phyloP scores from a whole-genome alignment of 2,329 filamentous ascomycete genomes.

The Polytolypa hystricis region DNA sequence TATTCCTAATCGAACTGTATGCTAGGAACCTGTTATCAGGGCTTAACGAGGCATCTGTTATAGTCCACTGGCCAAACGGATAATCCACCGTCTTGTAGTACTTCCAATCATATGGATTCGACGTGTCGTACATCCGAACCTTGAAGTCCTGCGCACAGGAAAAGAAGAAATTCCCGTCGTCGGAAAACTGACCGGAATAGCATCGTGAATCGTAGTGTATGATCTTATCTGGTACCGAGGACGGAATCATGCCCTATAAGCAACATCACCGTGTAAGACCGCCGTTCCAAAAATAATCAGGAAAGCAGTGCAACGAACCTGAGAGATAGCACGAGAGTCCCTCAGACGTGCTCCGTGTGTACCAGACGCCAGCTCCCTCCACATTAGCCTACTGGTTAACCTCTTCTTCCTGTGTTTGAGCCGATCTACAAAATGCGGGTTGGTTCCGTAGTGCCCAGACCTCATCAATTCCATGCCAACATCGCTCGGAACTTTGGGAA shows the following conservation, averaged over 20 bases:
- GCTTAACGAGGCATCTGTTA: constrained; percentile 84
- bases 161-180: constrained; percentile 96
- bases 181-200: constrained; percentile 92
- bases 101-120: constrained; percentile 87
- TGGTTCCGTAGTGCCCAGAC: constrained; percentile 66
- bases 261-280: constrained; percentile 10
- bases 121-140: constrained; percentile 95
- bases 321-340: constrained; percentile 57
- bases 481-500: constrained; percentile 76
- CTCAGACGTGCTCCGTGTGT: constrained; percentile 45
- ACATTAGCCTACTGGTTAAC: constrained; percentile 60
- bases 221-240: constrained; percentile 67
- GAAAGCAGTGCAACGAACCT: constrained; percentile 37
- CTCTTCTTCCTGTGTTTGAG: constrained; percentile 46
- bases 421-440: constrained; percentile 43
- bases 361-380: constrained; percentile 68
- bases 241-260: constrained; percentile 60
- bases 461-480: constrained; percentile 69
- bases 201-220: constrained; percentile 78
- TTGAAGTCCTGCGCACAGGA: constrained; percentile 84
- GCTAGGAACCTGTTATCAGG: constrained; percentile 87
- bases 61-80: constrained; percentile 84
- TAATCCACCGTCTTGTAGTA: constrained; percentile 87
- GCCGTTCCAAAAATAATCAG: too few species aligned
- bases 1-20: constrained; percentile 76